phyloP scores from a whole-genome alignment of 495 filamentous ascomycete species.

The Xylaria curta region DNA sequence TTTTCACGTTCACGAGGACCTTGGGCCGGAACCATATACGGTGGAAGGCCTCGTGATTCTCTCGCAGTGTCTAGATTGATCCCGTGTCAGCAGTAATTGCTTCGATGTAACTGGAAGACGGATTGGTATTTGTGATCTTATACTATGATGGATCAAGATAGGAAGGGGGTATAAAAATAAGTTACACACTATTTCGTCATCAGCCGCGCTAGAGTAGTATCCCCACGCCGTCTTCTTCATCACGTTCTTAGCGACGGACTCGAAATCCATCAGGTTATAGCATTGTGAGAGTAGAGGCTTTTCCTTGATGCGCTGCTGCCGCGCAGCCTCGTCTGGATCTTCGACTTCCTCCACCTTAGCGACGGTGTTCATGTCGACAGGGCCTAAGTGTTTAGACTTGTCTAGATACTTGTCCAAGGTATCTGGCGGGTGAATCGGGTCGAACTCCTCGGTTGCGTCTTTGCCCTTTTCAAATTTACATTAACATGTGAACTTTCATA shows the following conservation, averaged over 20 bases:
- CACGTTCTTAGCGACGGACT: constrained; percentile 81
- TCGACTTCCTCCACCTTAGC: constrained; percentile 69
- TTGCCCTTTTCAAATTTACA: constrained; percentile 55
- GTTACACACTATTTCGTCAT: constrained; percentile 90
- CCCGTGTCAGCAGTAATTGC: background rate
- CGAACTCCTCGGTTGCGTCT: constrained; percentile 85
- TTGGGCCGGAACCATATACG: constrained; percentile 96
- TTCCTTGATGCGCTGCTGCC: constrained; percentile 72
- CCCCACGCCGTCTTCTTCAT: constrained; percentile 98
- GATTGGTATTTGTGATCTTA: background rate
- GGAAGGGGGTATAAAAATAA: background rate
- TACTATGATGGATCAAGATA: constrained; percentile 3
- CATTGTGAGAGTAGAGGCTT: constrained; percentile 89
- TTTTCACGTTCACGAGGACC: constrained; percentile 83
- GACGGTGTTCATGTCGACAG: constrained; percentile 89
- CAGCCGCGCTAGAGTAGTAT: constrained; percentile 94
- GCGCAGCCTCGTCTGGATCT: constrained; percentile 78
- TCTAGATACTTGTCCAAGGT: constrained; percentile 83
- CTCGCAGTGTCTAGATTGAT: constrained; percentile 79
- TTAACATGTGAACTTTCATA: background rate
- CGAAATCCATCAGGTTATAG: constrained; percentile 95
- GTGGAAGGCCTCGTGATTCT: constrained; percentile 96
- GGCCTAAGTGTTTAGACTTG: constrained; percentile 84
- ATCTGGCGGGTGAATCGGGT: constrained; percentile 80
- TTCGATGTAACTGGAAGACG: no score